Evolutionary conservation across 2,329 filamentous ascomycete species (phyloP), one percentile per base, ranked within the genome.

Genomic region (Phialemoniopsis sp.): DNA sequence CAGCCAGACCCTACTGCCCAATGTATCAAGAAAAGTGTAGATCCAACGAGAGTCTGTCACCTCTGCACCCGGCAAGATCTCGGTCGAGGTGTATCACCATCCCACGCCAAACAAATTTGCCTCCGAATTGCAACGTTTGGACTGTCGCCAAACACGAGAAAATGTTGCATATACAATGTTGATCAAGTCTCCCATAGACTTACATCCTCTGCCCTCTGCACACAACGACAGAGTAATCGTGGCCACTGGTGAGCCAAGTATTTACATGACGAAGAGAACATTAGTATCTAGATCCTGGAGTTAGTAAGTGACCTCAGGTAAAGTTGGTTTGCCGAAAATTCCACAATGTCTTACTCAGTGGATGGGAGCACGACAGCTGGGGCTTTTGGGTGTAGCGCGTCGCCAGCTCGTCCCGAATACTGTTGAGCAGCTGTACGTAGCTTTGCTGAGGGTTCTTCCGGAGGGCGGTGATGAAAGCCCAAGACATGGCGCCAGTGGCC

Each of bases 361-460:
- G 93, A 64, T 98, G 93, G 65, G 90, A 96, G 70, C 89, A 94
- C 57, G 90, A 97, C 52, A 98, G 72, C 71, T 98, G 93, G 42
- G 93, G 93, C 71, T 95, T 95, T 70, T 98, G 93, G 10, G 77
- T 77, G 61, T 98, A 98, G 58, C 91, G 91, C 37, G 79, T 81
- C 45, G 87, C 70, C 46, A 98, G 73, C 64, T 97, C 89, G 52
- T 96, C 90, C 46, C 93, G 86, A 55, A 98, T 95, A 64, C 85
- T 95, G 73, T 96, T 97, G 53, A 98, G 77, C 46, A 98, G 71
- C 68, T 96, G 86, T 37, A 98, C 90, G 57, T 98, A 98, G 69
- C 89, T 96, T 71, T 98, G 93, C 58, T 96, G 89, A 1, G 91
- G 90, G 61, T 97, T 95, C 76, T 95, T 95, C 70, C 89, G 91